phyloP scores from a whole-genome alignment of 345 rosid genomes.

The Mangifera indica region DNA sequence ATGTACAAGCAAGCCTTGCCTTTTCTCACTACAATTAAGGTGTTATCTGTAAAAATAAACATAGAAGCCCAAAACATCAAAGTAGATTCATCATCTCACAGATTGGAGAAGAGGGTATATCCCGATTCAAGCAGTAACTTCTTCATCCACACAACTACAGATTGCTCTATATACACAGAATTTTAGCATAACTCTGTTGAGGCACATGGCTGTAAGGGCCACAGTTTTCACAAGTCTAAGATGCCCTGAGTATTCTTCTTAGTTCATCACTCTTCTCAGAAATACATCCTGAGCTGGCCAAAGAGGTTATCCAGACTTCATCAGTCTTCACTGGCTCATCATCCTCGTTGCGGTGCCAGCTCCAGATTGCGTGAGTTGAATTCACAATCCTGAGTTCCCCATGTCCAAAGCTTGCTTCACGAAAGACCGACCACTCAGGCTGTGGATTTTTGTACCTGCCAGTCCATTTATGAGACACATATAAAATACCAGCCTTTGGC shows the following conservation, averaged over 20 bases:
- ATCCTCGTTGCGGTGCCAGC: constrained; percentile 97
- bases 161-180: neutral
- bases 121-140: constrained; percentile 5
- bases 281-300: constrained; percentile 58
- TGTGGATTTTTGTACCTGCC: constrained; percentile 60
- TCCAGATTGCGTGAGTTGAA: constrained; percentile 83
- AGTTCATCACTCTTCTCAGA: constrained; percentile 36
- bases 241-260: constrained; percentile 54
- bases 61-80: neutral
- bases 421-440: constrained; percentile 91
- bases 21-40: neutral
- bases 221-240: constrained; percentile 22
- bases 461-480: constrained; percentile 4
- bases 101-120: neutral
- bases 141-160: neutral
- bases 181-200: neutral
- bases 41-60: neutral
- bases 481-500: neutral
- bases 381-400: constrained; percentile 78
- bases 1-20: neutral
- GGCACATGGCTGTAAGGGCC: neutral
- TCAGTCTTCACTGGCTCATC: constrained; percentile 88
- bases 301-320: constrained; percentile 78
- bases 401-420: constrained; percentile 98
- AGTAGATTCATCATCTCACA: neutral